phyloP scores from a whole-genome alignment of 2,329 filamentous ascomycete genomes.

The Cercospora citrullina region DNA sequence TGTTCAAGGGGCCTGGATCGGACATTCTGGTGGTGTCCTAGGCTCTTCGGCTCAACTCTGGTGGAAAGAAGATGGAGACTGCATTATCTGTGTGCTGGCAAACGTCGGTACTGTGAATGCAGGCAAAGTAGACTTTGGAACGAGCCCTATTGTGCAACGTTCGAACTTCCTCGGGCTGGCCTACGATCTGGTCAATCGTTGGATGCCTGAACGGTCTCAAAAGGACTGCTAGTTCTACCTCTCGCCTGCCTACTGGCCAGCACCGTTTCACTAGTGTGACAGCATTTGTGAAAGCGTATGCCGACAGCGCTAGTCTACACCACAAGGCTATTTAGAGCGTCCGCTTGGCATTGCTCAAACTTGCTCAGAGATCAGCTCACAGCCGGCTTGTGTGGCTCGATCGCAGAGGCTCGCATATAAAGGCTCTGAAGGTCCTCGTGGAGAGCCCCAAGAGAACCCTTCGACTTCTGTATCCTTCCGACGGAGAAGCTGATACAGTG shows the following conservation, averaged over 20 bases:
- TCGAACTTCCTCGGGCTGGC: neutral
- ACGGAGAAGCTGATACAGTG: neutral
- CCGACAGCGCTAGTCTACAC: neutral
- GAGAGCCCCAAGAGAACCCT: no score
- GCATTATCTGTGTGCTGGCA: neutral
- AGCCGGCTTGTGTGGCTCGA: neutral
- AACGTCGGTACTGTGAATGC: conserved; percentile 16
- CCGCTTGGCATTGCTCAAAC: conserved; percentile 14
- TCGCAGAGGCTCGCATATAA: neutral
- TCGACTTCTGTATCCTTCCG: neutral
- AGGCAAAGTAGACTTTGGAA: conserved; percentile 3
- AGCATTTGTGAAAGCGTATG: neutral
- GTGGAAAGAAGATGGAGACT: conserved; percentile 11
- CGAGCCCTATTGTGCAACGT: neutral
- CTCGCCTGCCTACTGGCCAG: neutral
- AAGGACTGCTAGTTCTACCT: neutral
- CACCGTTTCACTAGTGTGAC: neutral
- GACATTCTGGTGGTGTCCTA: conserved; percentile 17
- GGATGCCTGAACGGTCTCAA: neutral
- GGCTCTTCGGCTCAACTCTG: conserved; percentile 12
- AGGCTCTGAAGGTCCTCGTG: neutral
- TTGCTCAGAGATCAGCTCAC: conserved; percentile 6
- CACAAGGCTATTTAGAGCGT: neutral
- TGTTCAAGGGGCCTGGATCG: conserved; percentile 4
- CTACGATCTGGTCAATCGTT: neutral